Conservation (phyloP, 2,329 filamentous ascomycete species). For the Ceratocystis ficicola region DNA sequence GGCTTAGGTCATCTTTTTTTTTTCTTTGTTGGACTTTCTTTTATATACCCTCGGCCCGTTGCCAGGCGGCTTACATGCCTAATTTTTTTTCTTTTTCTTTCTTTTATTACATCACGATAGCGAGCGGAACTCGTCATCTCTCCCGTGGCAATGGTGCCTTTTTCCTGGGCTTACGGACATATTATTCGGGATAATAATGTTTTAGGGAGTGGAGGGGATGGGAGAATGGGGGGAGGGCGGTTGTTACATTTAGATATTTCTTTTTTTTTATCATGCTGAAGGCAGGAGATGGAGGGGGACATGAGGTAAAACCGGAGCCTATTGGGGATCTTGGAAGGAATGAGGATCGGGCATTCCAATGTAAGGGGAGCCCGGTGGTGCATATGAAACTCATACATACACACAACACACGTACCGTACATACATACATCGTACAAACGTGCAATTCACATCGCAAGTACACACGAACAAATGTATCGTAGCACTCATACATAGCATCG, state of each 20-base stretch:
- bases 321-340: neutral
- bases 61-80: neutral
- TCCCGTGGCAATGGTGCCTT: neutral
- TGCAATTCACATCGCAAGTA: neutral
- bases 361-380: neutral
- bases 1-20: neutral
- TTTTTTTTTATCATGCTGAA: too few species aligned
- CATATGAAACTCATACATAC: neutral
- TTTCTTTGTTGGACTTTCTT: conserved; percentile 4
- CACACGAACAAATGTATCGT: neutral
- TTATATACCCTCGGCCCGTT: conserved; percentile 7
- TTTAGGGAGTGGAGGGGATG: neutral
- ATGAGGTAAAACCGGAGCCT: too few species aligned
- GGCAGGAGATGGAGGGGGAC: too few species aligned
- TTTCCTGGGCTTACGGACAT: neutral
- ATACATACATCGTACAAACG: neutral
- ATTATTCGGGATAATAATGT: neutral
- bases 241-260: too few species aligned
- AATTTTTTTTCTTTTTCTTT: conserved; percentile 3
- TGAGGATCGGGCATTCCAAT: neutral
- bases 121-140: neutral
- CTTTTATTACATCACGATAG: neutral
- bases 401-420: neutral
- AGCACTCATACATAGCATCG: neutral
- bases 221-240: too few species aligned